Base-by-base conservation (phyloP, 108 stramenopile genomes). In the Pseudonitzschia pungens region DNA sequence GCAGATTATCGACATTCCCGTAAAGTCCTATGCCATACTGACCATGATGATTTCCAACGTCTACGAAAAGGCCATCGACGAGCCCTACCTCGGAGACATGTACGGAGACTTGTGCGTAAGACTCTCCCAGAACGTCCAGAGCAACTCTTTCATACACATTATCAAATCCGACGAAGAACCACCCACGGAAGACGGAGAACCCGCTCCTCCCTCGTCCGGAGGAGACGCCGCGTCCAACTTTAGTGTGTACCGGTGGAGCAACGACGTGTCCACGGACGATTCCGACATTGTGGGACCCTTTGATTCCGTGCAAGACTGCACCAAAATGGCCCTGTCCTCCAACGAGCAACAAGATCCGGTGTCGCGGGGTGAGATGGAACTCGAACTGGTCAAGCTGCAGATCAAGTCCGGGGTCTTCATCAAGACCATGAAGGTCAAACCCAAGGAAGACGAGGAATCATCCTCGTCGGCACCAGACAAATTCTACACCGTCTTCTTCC, bases 21-120 rank as follows among this genome's bases (percentile, higher is more conserved):
- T 96, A 60, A 36, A 67, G 21, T 87, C 84, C 64, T 81, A 87
- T 58, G 89, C 92, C 43, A 88, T 89, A 66, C 74, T 93, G 77
- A 85, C 85, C 54, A 84, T 89, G 84, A 85, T 91, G 78, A 90
- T 96, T 72, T 81, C 82, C 26, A 71, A 71, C 31, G 66, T 67
- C 4, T 97, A 93, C 79, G 97, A 97, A 53, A 96, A 96, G 86
- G 97, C 97, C 7, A 92, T 97, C 62, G 69, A 81, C 70, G 95
- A 97, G 78, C 87, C 95, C 8, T 45, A 84, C 51, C 95, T 97
- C 77, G 90, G 89, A 9, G 93, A 94, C 42, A 91, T 97, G 86
- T 97, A 96, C 77, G 93, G 94, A 32, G 87, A 91, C n/a, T 76
- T 97, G 15, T 97, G 97, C 76, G 77, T 81, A 20, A 81, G 65